These are phyloP conservation scores for Schizothecium vesticola DNA, from an alignment of 495 filamentous ascomycete species.

Conservation along the genomic window DNA sequence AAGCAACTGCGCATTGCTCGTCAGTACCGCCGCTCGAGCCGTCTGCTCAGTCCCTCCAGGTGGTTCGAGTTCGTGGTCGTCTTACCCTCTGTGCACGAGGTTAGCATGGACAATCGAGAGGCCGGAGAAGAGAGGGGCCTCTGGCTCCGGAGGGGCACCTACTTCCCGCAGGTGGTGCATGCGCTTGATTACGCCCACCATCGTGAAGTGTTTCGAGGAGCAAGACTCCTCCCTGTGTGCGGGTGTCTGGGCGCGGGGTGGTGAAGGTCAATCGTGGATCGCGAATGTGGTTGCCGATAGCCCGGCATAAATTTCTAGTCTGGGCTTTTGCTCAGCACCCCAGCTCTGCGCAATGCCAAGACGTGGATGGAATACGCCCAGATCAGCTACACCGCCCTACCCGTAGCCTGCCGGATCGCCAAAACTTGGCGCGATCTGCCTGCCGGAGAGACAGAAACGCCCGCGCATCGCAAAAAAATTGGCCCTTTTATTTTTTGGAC, in stretches of 20 bases:
- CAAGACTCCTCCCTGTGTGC: conserved; percentile 1
- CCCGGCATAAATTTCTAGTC: conserved; percentile 22
- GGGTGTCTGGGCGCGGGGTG: not conserved
- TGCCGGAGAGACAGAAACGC: conserved; percentile 5
- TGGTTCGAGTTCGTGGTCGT: conserved; percentile 5
- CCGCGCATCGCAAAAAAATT: not conserved
- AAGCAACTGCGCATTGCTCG: conserved; percentile 52
- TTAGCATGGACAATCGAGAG: conserved; percentile 5
- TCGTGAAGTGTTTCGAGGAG: conserved; percentile 39
- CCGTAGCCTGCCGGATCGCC: conserved; percentile 19
- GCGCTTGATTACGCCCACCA: conserved; percentile 74
- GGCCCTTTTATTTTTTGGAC: not conserved
- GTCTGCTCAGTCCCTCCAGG: conserved; percentile 5
- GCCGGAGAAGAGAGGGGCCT: not conserved
- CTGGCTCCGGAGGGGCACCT: conserved; percentile 34
- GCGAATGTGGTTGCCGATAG: not conserved
- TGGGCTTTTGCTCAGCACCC: not conserved
- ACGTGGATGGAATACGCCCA: not conserved
- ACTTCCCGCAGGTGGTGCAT: conserved; percentile 74
- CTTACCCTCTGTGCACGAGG: conserved; percentile 35
- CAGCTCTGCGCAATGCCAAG: not conserved
- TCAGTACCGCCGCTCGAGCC: conserved; percentile 18
- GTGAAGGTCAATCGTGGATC: not conserved
- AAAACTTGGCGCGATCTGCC: conserved; percentile 9
- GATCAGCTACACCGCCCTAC: conserved; percentile 17